Percentiles rank a stretch among this genome's conserved stretches.
Conservation (phyloP, 2,329 filamentous ascomycete genomes). For the Ceratocystis colombiana region DNA sequence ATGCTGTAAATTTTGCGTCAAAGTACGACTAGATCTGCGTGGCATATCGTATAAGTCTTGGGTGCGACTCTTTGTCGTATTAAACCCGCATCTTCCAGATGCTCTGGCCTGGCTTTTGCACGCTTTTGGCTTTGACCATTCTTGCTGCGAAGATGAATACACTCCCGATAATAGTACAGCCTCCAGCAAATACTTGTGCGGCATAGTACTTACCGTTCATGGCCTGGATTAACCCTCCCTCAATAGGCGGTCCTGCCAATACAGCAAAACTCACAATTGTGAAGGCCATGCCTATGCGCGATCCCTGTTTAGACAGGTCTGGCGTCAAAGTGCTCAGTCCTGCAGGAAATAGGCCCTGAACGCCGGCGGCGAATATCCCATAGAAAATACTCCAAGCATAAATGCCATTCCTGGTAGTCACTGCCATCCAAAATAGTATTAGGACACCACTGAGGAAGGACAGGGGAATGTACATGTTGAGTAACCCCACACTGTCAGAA, state of each 20-base stretch:
- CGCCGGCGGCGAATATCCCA: constrained; percentile 52
- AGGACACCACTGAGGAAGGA: constrained; percentile 36
- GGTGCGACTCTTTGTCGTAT: neutral
- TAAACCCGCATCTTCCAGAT: constrained; percentile 20
- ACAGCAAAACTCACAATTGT: constrained; percentile 45
- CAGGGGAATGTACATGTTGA: constrained; percentile 51
- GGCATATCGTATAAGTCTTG: neutral
- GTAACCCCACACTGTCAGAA: constrained; percentile 47
- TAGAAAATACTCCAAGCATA: constrained; percentile 55
- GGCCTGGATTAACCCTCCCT: constrained; percentile 40
- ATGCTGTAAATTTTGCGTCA: neutral
- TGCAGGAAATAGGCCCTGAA: constrained; percentile 58
- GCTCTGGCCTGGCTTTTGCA: constrained; percentile 18
- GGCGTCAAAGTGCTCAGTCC: constrained; percentile 38
- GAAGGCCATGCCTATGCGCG: constrained; percentile 50
- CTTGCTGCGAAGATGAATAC: constrained; percentile 16
- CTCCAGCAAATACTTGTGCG: constrained; percentile 42
- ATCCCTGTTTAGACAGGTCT: constrained; percentile 44
- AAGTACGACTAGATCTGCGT: neutral
- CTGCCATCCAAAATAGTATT: constrained; percentile 49
- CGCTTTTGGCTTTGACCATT: constrained; percentile 15
- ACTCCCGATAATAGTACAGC: constrained; percentile 21
- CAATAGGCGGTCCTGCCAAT: constrained; percentile 44
- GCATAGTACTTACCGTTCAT: constrained; percentile 37
- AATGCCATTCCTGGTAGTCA: constrained; percentile 41